Evolutionary conservation across 345 rosid species (phyloP), one percentile per base, ranked within the genome.

Genomic region (Acer saccharum): DNA sequence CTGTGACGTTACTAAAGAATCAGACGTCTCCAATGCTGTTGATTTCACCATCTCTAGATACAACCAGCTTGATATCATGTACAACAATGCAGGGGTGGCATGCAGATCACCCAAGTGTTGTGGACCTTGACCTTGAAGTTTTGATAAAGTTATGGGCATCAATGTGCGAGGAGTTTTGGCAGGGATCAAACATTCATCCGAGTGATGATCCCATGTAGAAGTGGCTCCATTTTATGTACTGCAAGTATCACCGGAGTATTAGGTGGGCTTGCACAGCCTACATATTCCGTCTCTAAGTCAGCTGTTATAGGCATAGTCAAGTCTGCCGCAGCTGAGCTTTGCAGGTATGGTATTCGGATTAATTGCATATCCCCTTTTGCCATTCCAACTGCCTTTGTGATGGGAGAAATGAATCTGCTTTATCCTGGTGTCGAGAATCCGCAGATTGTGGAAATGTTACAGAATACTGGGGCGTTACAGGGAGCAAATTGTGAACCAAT

Each of bases 311-410:
- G 91, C 43, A 75, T 87, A 1, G 90, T 93, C 14, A 89, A 88
- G 80, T 87, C 94, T 65, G 79, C 76, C 50, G 91, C 93, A n/a
- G 85, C 97, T 12, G 97, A 93, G 76, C 85, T 95, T 43, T 84
- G 92, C 82, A 80, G 82, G 73, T 68, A 91, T 17, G 93, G 92
- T 43, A 83, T 95, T 60, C 73, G 99, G 10, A 82, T 95, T 70
- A 95, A 95, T 72, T 85, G 92, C 91, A 85, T 95, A 58, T 93
- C 99, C 0, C 98, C 98, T 1, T 92, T 86, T 13, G 98, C 88
- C 4, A 84, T 92, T 71, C 90, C 98, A 68, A 95, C 96, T 44
- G 66, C 85, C 1, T 81, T 95, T 7, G 89, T 83, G 78, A 55
- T 92, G 85, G 79, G 86, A 0, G 99, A 92, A 80, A 52, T 92